A percentile compares a stretch with the other conserved stretches of the same genome.
phyloP scores from a whole-genome alignment of 2,329 filamentous ascomycete genomes.

The Botryotinia narcissicola region DNA sequence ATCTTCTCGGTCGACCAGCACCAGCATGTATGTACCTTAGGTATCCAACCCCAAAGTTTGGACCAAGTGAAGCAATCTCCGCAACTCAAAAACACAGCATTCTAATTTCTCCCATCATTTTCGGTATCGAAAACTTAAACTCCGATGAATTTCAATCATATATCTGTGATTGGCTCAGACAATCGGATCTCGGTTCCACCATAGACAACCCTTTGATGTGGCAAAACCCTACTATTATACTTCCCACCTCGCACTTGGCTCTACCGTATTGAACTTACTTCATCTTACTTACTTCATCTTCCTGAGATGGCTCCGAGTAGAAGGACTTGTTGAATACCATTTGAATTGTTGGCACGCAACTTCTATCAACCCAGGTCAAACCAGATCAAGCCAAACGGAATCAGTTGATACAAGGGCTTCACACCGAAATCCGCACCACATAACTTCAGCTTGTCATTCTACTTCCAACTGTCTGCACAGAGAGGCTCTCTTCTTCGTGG shows the following conservation, averaged over 20 bases:
- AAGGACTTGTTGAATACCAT: not conserved
- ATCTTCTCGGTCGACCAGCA: not conserved
- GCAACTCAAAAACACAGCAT: slow-evolving; percentile 4
- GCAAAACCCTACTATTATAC: not conserved
- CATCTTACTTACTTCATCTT: not conserved
- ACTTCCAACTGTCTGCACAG: not conserved
- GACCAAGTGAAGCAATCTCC: not conserved
- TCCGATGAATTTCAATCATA: not conserved
- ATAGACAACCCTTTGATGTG: not conserved
- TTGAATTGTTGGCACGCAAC: not conserved
- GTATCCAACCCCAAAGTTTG: not conserved
- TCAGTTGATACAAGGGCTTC: not conserved
- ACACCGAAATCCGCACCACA: not conserved
- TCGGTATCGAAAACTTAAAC: slow-evolving; percentile 11
- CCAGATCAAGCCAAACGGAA: not conserved
- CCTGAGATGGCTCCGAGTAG: not conserved
- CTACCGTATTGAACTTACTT: not conserved
- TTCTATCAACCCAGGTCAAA: not conserved
- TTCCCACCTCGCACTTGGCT: not conserved
- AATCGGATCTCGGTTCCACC: not conserved
- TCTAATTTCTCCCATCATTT: slow-evolving; percentile 11
- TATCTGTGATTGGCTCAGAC: not conserved
- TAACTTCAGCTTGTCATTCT: not conserved
- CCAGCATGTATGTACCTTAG: not conserved
- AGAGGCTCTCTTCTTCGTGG: not conserved